Percentiles rank a stretch among this genome's conserved stretches.
phyloP scores from a whole-genome alignment of 768 basidiomycete genomes.

The Mycena indigotica region DNA sequence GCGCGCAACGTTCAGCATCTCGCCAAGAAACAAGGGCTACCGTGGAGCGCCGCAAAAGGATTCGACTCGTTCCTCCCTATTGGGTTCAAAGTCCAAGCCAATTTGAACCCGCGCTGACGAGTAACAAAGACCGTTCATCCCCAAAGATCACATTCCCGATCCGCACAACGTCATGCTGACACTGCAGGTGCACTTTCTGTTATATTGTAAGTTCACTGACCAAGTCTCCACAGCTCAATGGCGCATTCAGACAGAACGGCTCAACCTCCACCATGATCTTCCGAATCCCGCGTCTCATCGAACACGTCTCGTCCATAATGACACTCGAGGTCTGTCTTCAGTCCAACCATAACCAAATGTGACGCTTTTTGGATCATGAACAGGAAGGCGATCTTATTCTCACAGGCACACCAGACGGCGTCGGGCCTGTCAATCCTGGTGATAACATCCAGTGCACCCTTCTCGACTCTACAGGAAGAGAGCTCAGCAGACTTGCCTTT shows the following conservation, averaged over 20 bases:
- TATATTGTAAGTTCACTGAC: neutral
- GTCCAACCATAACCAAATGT: too few species aligned
- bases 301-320: constrained; percentile 95
- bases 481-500: constrained; percentile 67
- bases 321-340: constrained; percentile 72
- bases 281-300: constrained; percentile 82
- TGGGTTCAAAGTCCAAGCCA: constrained; percentile 56
- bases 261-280: constrained; percentile 91
- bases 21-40: constrained; percentile 91
- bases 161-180: constrained; percentile 76
- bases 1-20: constrained; percentile 93
- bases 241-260: constrained; percentile 79
- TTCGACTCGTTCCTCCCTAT: constrained; percentile 96
- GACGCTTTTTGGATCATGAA: neutral
- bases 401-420: constrained; percentile 91
- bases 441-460: constrained; percentile 80
- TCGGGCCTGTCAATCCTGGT: constrained; percentile 74
- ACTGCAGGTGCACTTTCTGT: constrained; percentile 56
- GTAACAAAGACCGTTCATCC: constrained; percentile 84
- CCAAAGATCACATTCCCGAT: constrained; percentile 67
- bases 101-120: constrained; percentile 6
- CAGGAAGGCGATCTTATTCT: constrained; percentile 92
- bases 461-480: constrained; percentile 52
- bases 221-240: constrained; percentile 71
- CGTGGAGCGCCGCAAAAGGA: constrained; percentile 96